phyloP scores from a whole-genome alignment of 768 basidiomycete species.

The Pisolithus sp. region DNA sequence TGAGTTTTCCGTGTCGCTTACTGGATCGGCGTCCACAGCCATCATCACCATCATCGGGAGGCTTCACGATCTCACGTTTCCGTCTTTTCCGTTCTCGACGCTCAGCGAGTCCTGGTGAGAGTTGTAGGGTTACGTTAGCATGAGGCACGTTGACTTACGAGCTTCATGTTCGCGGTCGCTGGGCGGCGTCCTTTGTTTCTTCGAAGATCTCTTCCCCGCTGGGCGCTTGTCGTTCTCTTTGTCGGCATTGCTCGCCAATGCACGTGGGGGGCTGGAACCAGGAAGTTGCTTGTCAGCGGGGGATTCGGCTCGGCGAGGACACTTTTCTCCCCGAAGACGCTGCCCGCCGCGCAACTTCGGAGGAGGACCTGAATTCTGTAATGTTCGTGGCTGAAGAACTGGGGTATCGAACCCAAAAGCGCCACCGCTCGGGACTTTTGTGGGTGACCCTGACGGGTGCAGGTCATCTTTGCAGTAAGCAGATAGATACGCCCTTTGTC shows the following conservation, averaged over 20 bases:
- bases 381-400: constrained; percentile 42
- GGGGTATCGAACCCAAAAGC: constrained; percentile 47
- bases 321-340: neutral
- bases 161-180: constrained; percentile 32
- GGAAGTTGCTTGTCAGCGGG: neutral
- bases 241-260: neutral
- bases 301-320: neutral
- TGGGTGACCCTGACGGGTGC: constrained; percentile 7
- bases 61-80: constrained; percentile 48
- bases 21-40: constrained; percentile 1
- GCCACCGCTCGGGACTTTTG: constrained; percentile 8
- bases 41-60: constrained; percentile 11
- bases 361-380: neutral
- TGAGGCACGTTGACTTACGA: constrained; percentile 23
- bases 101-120: constrained; percentile 49
- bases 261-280: neutral
- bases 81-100: constrained; percentile 58
- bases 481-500: constrained; percentile 41
- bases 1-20: constrained; percentile 9
- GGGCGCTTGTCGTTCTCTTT: constrained; percentile 2
- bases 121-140: neutral
- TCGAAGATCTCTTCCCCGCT: constrained; percentile 14
- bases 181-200: constrained; percentile 15
- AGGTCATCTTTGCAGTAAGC: constrained; percentile 28
- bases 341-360: no score